Evolutionary conservation across 345 rosid genomes (phyloP), one percentile per base, ranked within the genome.

Genomic region (thale cress (Arabidopsis thaliana)): DNA sequence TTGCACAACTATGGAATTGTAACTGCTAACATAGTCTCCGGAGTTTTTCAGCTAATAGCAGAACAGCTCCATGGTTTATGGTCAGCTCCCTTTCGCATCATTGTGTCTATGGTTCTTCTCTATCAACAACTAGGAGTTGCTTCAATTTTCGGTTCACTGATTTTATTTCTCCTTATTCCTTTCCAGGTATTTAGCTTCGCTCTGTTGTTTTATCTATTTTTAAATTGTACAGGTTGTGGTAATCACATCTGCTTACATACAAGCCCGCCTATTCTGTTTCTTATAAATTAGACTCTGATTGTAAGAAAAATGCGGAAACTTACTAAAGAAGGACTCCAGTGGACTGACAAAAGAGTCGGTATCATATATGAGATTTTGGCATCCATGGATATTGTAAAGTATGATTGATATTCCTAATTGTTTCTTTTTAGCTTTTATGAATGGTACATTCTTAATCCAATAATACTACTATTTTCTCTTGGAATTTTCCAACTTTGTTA

Each of bases 11-110:
- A 44, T 1, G 8, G 71, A 58, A 23, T 58, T 38, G 33, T 22
- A 48, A 36, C 20, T 61, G 52, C 61, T 77, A 61, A 73, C 59
- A 61, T 62, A 32, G 7, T 57, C 32, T 25, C 67, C 59, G 30
- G 30, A 20, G 5, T 30, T 37, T 65, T 75, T 53, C 87, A 92
- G 97, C 97, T 89, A 95, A 72, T 87, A 78, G 79, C 91, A 80
- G 89, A 84, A 80, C 97, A 89, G 46, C 93, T 95, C 75, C 99
- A 92, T 46, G 81, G 87, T 59, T 70, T 95, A 56, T 95, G 99
- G 97, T 95, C 99, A 10, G 97, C 99, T 71, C 99, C 99, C 30
- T 90, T 95, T 76, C 96, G 99, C 24, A 95, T 92, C 64, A 76
- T 75, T 52, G 69, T 90, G 67, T 82, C 97, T 22, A 84, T 95